A percentile compares a stretch with the other conserved stretches of the same genome.
These are phyloP conservation scores for Paramecium biaurelia DNA, from an alignment of 73 alveolate genomes.

Conservation along the genomic window DNA sequence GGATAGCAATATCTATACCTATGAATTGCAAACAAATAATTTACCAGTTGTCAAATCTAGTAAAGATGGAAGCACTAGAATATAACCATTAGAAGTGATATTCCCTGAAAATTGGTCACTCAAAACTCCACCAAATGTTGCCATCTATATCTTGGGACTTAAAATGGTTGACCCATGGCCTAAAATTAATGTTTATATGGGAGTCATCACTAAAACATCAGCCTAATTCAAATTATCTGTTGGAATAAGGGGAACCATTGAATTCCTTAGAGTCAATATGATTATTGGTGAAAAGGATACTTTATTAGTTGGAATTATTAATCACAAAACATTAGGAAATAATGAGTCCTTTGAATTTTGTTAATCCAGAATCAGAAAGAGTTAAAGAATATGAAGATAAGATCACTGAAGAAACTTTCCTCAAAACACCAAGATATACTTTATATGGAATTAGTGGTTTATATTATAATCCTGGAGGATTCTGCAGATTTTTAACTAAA, in stretches of 20 bases:
- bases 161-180: neutral
- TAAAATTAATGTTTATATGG: neutral
- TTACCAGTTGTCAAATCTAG: neutral
- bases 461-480: neutral
- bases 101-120: slow-evolving; percentile 16
- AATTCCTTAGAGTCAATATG: neutral
- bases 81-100: neutral
- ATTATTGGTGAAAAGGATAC: slow-evolving; percentile 2
- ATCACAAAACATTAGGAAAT: neutral
- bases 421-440: neutral
- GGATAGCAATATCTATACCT: neutral
- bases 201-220: neutral
- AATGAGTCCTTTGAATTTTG: neutral
- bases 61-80: neutral
- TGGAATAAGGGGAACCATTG: neutral
- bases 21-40: neutral
- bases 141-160: neutral
- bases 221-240: neutral
- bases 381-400: neutral
- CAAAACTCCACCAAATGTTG: neutral
- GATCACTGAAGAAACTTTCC: slow-evolving; percentile 7
- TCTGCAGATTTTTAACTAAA: neutral
- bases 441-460: slow-evolving; percentile 15
- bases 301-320: neutral
- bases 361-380: neutral